phyloP scores from a whole-genome alignment of 208 protist genomes.

The Acanthamoeba triangularis region DNA sequence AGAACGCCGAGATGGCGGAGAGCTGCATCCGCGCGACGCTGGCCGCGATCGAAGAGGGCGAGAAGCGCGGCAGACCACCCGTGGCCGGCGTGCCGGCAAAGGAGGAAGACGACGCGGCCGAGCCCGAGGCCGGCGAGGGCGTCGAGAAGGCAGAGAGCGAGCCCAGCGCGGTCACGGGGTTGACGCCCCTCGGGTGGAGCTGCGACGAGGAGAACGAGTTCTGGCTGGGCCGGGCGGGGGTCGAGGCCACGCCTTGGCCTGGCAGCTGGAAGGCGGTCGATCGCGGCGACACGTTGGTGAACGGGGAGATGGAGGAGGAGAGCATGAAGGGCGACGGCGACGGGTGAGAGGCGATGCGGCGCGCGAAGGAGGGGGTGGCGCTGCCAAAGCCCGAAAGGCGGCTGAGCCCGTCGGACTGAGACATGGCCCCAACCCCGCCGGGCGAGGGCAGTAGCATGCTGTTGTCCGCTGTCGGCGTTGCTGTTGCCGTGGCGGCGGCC shows the following conservation, averaged over 20 bases:
- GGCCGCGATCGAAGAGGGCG: conserved; percentile 4
- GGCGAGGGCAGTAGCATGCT: not conserved
- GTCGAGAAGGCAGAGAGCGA: conserved; percentile 34
- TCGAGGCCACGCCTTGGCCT: not conserved
- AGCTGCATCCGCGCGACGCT: not conserved
- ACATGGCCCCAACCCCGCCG: not conserved
- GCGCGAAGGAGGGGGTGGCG: conserved; percentile 8
- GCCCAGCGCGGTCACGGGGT: not conserved
- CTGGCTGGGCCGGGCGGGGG: not conserved
- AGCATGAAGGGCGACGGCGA: conserved; percentile 55
- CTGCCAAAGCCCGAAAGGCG: not conserved
- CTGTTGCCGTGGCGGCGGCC: not conserved
- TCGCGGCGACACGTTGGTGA: conserved; percentile 6
- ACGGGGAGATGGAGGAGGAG: conserved; percentile 17
- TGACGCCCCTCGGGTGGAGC: not conserved
- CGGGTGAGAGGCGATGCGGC: not conserved
- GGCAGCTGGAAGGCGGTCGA: not conserved
- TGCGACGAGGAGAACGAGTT: not conserved
- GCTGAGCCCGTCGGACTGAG: not conserved
- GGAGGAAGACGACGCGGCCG: not conserved
- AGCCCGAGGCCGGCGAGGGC: not conserved
- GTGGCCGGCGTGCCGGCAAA: not conserved
- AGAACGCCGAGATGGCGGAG: conserved; percentile 37
- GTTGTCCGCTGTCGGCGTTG: not conserved
- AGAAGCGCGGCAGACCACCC: not conserved